These are phyloP conservation scores for Vachellia collinsii DNA, from an alignment of 306 rosid species.

Conservation along the genomic window DNA sequence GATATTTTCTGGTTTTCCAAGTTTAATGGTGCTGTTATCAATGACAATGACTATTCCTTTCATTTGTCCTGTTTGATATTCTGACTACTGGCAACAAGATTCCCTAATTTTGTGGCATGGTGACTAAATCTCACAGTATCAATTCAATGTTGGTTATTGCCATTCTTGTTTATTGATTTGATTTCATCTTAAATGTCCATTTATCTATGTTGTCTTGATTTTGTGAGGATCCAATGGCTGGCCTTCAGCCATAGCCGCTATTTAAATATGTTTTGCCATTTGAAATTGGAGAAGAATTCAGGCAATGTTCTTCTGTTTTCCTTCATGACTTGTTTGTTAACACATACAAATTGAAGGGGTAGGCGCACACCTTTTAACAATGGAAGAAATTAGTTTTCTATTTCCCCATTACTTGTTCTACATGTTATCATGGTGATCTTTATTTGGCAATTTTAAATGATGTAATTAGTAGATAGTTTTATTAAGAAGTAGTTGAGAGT, in stretches of 20 bases:
- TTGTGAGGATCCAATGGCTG: neutral
- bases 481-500: too few relatives aligned
- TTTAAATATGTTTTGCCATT: neutral
- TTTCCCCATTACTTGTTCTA: constrained; percentile 21
- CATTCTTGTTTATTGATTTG: neutral
- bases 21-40: neutral
- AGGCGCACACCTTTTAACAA: constrained; percentile 17
- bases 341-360: constrained; percentile 15
- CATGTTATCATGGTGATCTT: constrained; percentile 11
- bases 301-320: neutral
- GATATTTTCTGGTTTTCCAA: neutral
- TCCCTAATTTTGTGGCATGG: neutral
- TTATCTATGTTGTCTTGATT: neutral
- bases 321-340: constrained; percentile 1
- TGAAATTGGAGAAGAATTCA: neutral
- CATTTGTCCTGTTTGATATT: constrained; percentile 1
- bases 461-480: too few relatives aligned
- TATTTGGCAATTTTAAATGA: neutral
- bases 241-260: neutral
- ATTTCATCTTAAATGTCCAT: neutral
- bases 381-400: constrained; percentile 7
- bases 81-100: neutral
- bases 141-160: neutral
- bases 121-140: neutral
- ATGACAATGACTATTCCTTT: constrained; percentile 6